Conservation (phyloP, 2,329 filamentous ascomycete genomes). For the Zalaria obscura region DNA sequence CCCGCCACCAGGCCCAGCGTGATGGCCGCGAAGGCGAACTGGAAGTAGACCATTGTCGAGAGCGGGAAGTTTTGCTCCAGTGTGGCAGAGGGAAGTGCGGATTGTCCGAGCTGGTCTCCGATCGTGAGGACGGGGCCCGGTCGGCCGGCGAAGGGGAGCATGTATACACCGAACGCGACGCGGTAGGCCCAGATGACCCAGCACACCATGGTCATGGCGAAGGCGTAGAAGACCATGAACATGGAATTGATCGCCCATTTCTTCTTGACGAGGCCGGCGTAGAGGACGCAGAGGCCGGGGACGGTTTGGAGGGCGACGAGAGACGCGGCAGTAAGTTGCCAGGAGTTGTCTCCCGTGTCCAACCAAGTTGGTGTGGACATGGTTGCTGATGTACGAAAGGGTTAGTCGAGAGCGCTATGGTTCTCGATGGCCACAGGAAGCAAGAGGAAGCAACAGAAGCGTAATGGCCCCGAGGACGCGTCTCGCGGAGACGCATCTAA, state of each 20-base stretch:
- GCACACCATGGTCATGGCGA: slow-evolving; percentile 32
- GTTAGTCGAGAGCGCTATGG: too few species aligned
- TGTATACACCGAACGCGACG: slow-evolving; percentile 33
- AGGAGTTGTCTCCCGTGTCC: slow-evolving; percentile 35
- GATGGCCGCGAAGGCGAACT: slow-evolving; percentile 39
- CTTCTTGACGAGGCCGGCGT: slow-evolving; percentile 33
- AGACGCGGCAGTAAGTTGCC: slow-evolving; percentile 37
- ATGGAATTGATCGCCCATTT: slow-evolving; percentile 26
- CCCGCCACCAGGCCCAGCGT: slow-evolving; percentile 35
- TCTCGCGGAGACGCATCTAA: too few species aligned
- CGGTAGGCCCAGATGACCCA: slow-evolving; percentile 39
- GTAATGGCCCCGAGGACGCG: too few species aligned
- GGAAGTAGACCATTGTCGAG: slow-evolving; percentile 39
- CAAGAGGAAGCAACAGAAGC: too few species aligned
- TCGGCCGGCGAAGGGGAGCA: slow-evolving; percentile 35
- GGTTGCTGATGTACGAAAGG: too few species aligned
- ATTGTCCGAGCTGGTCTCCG: slow-evolving; percentile 28
- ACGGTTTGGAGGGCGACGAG: slow-evolving; percentile 36
- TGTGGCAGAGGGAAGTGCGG: slow-evolving; percentile 27
- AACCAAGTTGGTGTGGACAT: too few species aligned
- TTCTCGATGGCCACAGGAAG: too few species aligned
- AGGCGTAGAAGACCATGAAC: slow-evolving; percentile 39
- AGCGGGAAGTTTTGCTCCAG: slow-evolving; percentile 28
- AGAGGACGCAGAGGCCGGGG: slow-evolving; percentile 35
- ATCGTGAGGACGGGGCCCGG: slow-evolving; percentile 33